Base-by-base conservation (phyloP, 2,329 filamentous ascomycete genomes). In the Didymosphaeria variabile region DNA sequence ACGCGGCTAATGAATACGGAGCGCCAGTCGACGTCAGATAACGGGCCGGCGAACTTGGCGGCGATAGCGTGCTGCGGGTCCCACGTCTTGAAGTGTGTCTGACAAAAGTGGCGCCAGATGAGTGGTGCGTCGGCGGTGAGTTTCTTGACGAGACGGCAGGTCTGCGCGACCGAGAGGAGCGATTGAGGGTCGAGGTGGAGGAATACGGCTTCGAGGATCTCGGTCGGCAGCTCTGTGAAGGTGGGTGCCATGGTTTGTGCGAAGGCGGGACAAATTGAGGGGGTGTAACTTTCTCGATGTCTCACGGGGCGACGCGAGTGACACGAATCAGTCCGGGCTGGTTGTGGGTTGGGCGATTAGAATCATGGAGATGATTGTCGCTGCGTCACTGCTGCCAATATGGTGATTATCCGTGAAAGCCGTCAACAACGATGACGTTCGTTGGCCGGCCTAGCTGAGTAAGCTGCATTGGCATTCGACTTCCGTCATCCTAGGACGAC, bases 181-280 rank as follows among this genome's bases (percentile, higher is more conserved):
- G 82, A 82, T 47, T 68, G 69, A 9, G 86, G 84, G 52, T 83
- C 80, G 54, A 88, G 81, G 72, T 88, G 88, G 64, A 85, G 83
- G 67, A 97, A 84, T 67, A 98, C 91, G 56, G 89, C 86, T 74
- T 92, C 88, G 70, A 98, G 84, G 64, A 98, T 87, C 81, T 99
- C 95, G 78, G 94, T 91, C 44, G 94, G 94, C 38, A 95, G 82
- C 19, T 63, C 57, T 29, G 68, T 66, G 59, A 78, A 67, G 56
- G 70, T 65, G 57, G 65, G 63, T 6, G 62, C 44, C 70, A 71
- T 72, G 54, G 36, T 55, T 50, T 44, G 17, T 51, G 31, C 5
- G 21, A 29, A 19, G 29, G 53, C 29, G 53, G 50, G 53, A 31
- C 9, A 34, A 26, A 23, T 36, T 17, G 23, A 29, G 15, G 42